phyloP scores from a whole-genome alignment of 192 early-diverging fungal species.

The Hyaloraphidium curvatum region DNA sequence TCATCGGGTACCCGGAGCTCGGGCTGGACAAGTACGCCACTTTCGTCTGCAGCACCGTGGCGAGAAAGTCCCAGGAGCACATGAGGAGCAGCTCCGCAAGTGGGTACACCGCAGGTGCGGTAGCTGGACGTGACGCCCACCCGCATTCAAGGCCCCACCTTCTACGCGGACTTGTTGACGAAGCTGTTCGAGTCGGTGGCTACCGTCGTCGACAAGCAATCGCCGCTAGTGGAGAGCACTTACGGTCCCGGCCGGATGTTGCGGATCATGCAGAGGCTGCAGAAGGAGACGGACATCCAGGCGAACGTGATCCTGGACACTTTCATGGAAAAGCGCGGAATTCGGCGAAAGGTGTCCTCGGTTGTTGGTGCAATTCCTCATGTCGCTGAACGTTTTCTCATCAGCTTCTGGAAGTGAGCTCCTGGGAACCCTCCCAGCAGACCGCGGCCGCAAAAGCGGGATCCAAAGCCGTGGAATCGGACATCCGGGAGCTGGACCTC shows the following conservation, averaged over 20 bases:
- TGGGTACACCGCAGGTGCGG: no score
- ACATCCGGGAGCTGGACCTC: slow-evolving; percentile 60
- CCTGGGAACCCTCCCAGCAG: neutral
- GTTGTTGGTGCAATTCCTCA: neutral
- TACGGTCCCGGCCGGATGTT: slow-evolving; percentile 81
- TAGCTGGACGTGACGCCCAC: no score
- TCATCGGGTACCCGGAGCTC: slow-evolving; percentile 58
- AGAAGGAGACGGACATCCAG: slow-evolving; percentile 73
- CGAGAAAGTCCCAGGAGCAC: slow-evolving; percentile 48
- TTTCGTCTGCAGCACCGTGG: slow-evolving; percentile 65
- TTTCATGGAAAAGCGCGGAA: slow-evolving; percentile 52
- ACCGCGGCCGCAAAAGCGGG: neutral
- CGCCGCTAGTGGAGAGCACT: slow-evolving; percentile 57
- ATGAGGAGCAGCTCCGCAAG: no score
- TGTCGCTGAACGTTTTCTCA: no score
- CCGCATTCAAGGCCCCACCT: slow-evolving; percentile 29
- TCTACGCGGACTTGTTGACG: slow-evolving; percentile 64
- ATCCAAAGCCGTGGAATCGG: slow-evolving; percentile 13
- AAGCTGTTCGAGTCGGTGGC: slow-evolving; percentile 79
- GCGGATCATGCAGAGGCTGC: slow-evolving; percentile 65
- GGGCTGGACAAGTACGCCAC: slow-evolving; percentile 75
- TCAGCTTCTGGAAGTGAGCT: no score
- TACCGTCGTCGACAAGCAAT: slow-evolving; percentile 68
- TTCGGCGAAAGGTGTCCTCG: slow-evolving; percentile 19
- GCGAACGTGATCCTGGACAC: slow-evolving; percentile 52